A percentile compares a stretch with the other conserved stretches of the same genome.
Evolutionary conservation across 768 basidiomycete genomes (phyloP).

Genomic region (Auricularia heimuer): DNA sequence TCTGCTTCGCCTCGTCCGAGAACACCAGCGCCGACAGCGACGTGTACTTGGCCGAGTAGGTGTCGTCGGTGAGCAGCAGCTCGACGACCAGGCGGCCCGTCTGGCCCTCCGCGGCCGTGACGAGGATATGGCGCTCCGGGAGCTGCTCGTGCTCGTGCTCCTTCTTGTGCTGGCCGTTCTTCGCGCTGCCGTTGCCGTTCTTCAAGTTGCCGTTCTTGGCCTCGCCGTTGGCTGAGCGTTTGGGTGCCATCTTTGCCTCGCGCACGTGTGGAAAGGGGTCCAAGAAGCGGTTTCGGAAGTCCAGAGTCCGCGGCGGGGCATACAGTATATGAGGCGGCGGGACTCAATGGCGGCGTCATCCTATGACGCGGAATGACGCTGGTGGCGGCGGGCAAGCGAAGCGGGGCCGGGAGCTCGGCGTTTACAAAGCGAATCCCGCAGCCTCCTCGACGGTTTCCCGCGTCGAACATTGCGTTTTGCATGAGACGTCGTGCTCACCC

Average conservation of each 20-base stretch:
- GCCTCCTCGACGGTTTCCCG: no score
- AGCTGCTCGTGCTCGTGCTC: neutral
- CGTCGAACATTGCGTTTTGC: no score
- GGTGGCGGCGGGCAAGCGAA: no score
- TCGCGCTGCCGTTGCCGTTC: neutral
- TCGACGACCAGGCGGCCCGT: conserved; percentile 22
- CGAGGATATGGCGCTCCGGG: conserved; percentile 15
- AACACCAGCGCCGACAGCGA: conserved; percentile 17
- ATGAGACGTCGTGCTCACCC: no score
- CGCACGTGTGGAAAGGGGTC: neutral
- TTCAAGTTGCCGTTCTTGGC: neutral
- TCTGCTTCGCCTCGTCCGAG: conserved; percentile 11
- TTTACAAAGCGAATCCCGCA: no score
- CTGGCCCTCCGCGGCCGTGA: conserved; percentile 25
- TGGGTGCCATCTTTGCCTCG: neutral
- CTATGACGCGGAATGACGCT: no score
- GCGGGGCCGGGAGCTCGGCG: no score
- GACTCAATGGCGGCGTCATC: neutral
- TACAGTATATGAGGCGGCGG: neutral
- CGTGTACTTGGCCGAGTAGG: conserved; percentile 14
- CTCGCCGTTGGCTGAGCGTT: neutral
- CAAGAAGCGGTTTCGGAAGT: neutral
- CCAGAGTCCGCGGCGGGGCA: neutral
- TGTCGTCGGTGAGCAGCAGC: conserved; percentile 17
- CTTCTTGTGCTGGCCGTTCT: neutral